These are phyloP conservation scores for Suillus americanus DNA, from an alignment of 768 basidiomycete species.

Conservation along the genomic window DNA sequence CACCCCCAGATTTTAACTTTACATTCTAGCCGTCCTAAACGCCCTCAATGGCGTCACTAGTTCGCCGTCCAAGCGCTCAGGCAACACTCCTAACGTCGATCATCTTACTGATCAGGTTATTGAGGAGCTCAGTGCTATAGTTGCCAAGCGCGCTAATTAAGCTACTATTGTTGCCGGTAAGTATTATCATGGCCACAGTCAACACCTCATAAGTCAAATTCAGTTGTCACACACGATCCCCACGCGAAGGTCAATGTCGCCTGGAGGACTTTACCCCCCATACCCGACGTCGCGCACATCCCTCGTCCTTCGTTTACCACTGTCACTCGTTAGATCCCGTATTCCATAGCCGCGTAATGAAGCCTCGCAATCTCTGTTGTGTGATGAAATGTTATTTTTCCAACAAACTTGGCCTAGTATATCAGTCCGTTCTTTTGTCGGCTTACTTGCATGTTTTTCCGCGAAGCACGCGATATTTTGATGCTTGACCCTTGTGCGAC, in stretches of 20 bases:
- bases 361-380: not conserved
- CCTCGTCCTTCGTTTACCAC: not conserved
- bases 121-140: no score
- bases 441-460: no score
- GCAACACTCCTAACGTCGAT: accelerated
- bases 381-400: no score
- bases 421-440: no score
- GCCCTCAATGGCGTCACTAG: no score
- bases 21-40: not conserved
- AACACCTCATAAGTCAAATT: not conserved
- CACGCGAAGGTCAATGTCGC: not conserved
- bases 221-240: not conserved
- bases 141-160: not conserved
- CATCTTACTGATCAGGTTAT: no score
- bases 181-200: not conserved
- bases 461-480: no score
- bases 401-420: no score
- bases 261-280: no score
- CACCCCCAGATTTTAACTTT: not conserved
- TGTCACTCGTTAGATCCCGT: not conserved
- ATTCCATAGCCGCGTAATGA: not conserved
- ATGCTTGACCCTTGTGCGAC: no score
- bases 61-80: not conserved
- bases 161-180: not conserved
- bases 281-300: not conserved